Evolutionary conservation across 768 basidiomycete genomes (phyloP).

Genomic region (Boletus sp.): DNA sequence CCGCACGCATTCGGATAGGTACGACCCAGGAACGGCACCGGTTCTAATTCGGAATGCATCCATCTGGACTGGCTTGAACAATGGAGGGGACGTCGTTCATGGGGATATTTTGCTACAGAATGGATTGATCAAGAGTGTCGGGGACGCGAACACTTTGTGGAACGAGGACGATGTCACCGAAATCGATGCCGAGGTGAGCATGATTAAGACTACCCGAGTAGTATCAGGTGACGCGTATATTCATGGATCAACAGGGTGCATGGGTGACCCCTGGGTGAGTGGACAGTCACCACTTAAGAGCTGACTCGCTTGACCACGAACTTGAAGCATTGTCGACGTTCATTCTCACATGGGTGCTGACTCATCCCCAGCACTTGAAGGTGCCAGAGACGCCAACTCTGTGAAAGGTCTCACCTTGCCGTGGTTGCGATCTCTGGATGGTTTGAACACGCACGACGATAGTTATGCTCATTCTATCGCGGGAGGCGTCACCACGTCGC

Average conservation of each 20-base stretch:
- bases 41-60: conserved; percentile 65
- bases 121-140: conserved; percentile 61
- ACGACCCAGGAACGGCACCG: conserved; percentile 50
- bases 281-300: neutral
- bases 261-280: conserved; percentile 61
- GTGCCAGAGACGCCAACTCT: conserved; percentile 59
- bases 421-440: conserved; percentile 70
- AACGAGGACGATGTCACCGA: conserved; percentile 25
- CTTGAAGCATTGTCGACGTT: conserved; percentile 46
- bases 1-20: conserved; percentile 56
- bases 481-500: conserved; percentile 72
- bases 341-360: conserved; percentile 58
- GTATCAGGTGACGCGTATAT: neutral
- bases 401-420: conserved; percentile 42
- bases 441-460: conserved; percentile 71
- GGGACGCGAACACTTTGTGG: conserved; percentile 21
- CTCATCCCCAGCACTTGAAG: conserved; percentile 36
- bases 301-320: neutral
- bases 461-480: conserved; percentile 56
- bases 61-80: conserved; percentile 71
- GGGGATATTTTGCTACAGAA: conserved; percentile 62
- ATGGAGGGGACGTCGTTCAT: conserved; percentile 55
- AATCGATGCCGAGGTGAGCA: conserved; percentile 42
- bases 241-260: conserved; percentile 40
- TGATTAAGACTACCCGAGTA: neutral